Evolutionary conservation across 176 grass and related monocot species (phyloP).

Genomic region (Bonia amplexicaulis): DNA sequence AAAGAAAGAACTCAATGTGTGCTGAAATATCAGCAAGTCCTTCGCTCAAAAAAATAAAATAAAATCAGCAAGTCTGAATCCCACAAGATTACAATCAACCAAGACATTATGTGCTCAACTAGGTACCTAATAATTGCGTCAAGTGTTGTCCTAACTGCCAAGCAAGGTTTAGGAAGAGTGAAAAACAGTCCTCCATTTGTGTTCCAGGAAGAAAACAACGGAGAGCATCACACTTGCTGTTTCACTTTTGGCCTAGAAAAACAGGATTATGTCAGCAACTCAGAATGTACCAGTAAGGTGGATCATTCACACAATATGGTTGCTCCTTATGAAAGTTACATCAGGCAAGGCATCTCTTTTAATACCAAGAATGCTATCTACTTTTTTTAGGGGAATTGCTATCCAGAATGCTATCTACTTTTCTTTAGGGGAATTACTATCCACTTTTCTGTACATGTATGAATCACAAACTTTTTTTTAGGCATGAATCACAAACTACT

Average conservation of each 20-base stretch:
- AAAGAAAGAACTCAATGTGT: background rate
- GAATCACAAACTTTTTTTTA: background rate
- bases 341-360: background rate
- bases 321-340: background rate
- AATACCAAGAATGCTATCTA: background rate
- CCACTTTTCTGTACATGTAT: background rate
- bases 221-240: slow-evolving; percentile 3
- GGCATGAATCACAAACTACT: background rate
- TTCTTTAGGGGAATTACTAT: background rate
- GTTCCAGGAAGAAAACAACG: background rate
- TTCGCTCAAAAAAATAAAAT: background rate
- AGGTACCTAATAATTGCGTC: slow-evolving; percentile 60
- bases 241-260: slow-evolving; percentile 29
- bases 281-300: background rate
- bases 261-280: slow-evolving; percentile 3
- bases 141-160: slow-evolving; percentile 56
- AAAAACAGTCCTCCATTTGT: slow-evolving; percentile 68
- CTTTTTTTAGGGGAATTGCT: too few species aligned
- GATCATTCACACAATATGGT: background rate
- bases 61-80: background rate
- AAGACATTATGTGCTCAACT: background rate
- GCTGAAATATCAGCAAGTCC: background rate
- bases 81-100: background rate
- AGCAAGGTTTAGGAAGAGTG: slow-evolving; percentile 46
- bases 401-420: background rate